A percentile compares a stretch with the other conserved stretches of the same genome.
phyloP scores from a whole-genome alignment of 352 stramenopile species.

The Aphanomyces euteiches region DNA sequence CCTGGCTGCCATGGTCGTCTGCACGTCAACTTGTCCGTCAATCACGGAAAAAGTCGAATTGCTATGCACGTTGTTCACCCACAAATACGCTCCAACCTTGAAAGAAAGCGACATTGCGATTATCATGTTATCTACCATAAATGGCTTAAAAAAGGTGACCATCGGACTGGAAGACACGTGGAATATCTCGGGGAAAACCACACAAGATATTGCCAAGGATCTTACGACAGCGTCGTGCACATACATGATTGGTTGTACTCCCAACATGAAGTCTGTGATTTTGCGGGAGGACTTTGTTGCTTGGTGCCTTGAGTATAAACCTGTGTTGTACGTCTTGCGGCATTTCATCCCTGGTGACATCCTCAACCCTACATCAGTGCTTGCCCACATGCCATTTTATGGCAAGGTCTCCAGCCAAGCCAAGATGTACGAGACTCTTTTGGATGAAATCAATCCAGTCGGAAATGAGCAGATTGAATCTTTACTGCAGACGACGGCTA shows the following conservation, averaged over 20 bases:
- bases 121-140: conserved; percentile 6
- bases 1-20: neutral
- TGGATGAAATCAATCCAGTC: conserved; percentile 50
- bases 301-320: conserved; percentile 5
- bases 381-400: neutral
- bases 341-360: conserved; percentile 25
- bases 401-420: conserved; percentile 35
- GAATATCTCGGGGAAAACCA: neutral
- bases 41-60: conserved; percentile 5
- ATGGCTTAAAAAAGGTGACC: conserved; percentile 10
- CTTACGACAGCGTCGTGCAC: neutral
- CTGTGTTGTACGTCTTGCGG: conserved; percentile 6
- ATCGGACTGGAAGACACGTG: conserved; percentile 4
- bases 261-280: neutral
- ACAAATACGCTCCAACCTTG: neutral
- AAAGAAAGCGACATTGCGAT: conserved; percentile 16
- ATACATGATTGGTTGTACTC: conserved; percentile 1
- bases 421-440: conserved; percentile 43
- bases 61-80: conserved; percentile 16
- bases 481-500: conserved; percentile 39
- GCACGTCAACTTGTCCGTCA: conserved; percentile 11
- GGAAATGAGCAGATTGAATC: conserved; percentile 40
- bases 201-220: conserved; percentile 2
- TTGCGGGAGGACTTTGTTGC: conserved; percentile 4
- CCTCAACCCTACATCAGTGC: neutral